Evolutionary conservation across 2,329 filamentous ascomycete genomes (phyloP), one percentile per base, ranked within the genome.

Genomic region (Ceratocystis ficicola): DNA sequence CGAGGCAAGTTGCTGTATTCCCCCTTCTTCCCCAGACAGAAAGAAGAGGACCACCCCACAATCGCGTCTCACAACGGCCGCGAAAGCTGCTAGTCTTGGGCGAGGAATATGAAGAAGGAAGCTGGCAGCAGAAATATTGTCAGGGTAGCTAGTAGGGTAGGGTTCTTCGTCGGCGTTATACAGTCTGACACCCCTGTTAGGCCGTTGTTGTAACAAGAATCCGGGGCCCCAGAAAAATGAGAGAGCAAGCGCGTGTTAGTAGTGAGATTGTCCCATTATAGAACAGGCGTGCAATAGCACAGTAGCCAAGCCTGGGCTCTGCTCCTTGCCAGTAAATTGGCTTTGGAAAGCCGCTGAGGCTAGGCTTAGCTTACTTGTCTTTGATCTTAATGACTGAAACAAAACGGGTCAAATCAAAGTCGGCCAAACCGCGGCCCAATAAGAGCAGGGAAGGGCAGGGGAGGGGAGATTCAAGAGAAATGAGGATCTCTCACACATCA

Each of bases 361-460:
- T 41, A 10, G 25, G 20, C 55, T 59, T 59, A n/a, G 55, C 28
- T 36, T 36, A 20, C 22, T 50, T 50, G n/a, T 59, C n/a, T 59
- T 59, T 59, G 28, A 25, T 59, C 46, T 32, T n/a, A 30, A 32
- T 59, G 25, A 30, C 55, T 59, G 28, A 59, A 59, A 59, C 55
- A n/a, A 59, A 59, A 59, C 28, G 28, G 15, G 55, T 7, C 55
- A 59, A 59, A 59, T 36, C 25, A 59, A 59, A 32, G 28, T 59
- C 55, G 55, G 55, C 55, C 55, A 59, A 32, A 59, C 55, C 55
- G 25, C 55, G 55, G 55, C 17, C n/a, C 30, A 59, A 36, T 59
- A 59, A 36, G 55, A 36, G 28, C 55, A 59, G 28, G 55, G 25
- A 17, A 15, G 28, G 7, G 12, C 6, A 20, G 12, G 28, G 15